Conservation (phyloP, 2,329 filamentous ascomycete genomes). For the Epichloe baconii region DNA sequence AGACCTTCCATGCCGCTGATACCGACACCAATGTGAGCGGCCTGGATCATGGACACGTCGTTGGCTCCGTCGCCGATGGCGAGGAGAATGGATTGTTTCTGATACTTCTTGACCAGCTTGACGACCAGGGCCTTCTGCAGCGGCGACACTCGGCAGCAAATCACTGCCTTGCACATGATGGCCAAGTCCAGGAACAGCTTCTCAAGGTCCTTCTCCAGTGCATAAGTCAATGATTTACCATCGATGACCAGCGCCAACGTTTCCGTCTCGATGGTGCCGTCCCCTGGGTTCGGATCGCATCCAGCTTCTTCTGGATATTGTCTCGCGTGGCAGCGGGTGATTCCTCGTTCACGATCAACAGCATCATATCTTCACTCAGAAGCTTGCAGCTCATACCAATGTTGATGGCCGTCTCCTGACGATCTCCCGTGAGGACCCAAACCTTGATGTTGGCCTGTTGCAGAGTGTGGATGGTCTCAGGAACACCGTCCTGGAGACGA, state of each 20-base stretch:
- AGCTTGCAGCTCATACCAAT: slow-evolving; percentile 99
- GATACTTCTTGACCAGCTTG: slow-evolving; percentile 87
- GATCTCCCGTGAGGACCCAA: slow-evolving; percentile 94
- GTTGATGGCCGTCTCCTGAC: slow-evolving; percentile 98
- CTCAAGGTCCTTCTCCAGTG: slow-evolving; percentile 86
- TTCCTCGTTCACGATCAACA: slow-evolving; percentile 93
- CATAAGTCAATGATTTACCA: slow-evolving; percentile 86
- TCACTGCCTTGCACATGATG: slow-evolving; percentile 95
- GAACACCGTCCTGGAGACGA: slow-evolving; percentile 89
- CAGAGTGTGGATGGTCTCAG: slow-evolving; percentile 93
- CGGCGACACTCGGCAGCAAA: slow-evolving; percentile 93
- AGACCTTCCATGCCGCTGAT: slow-evolving; percentile 96
- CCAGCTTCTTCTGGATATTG: slow-evolving; percentile 86
- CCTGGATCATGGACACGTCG: slow-evolving; percentile 99
- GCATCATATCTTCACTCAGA: slow-evolving; percentile 96
- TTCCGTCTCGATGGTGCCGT: slow-evolving; percentile 66
- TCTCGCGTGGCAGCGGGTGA: slow-evolving; percentile 63
- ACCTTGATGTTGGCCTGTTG: slow-evolving; percentile 97
- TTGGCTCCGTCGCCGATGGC: slow-evolving; percentile 97
- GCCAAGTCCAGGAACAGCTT: slow-evolving; percentile 88
- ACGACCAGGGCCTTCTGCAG: slow-evolving; percentile 95
- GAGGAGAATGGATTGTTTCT: slow-evolving; percentile 80
- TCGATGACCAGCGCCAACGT: slow-evolving; percentile 88
- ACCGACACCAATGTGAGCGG: slow-evolving; percentile 92
- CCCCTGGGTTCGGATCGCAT: slow-evolving; percentile 75